These are phyloP conservation scores for Ploettnerulaceae sp. DNA, from an alignment of 2,329 filamentous ascomycete species.

Conservation along the genomic window DNA sequence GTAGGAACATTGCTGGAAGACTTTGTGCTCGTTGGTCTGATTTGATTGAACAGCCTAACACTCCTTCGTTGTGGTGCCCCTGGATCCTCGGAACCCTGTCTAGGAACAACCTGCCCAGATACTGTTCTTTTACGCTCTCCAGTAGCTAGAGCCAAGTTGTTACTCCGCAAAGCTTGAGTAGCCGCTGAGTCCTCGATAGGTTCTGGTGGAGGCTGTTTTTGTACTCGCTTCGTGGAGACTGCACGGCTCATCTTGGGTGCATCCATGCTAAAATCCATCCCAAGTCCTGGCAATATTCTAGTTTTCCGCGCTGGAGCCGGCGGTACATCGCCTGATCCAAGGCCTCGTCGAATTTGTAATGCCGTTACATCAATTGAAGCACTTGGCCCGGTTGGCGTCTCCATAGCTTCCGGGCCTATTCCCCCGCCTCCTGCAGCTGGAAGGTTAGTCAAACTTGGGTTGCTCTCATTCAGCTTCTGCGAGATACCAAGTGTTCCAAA, in stretches of 20 bases:
- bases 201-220: conserved; percentile 27
- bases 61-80: conserved; percentile 63
- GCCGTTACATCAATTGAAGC: conserved; percentile 36
- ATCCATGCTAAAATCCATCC: conserved; percentile 34
- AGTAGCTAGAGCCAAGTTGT: conserved; percentile 30
- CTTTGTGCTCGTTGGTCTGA: conserved; percentile 51
- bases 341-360: conserved; percentile 29
- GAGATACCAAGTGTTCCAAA: conserved; percentile 31
- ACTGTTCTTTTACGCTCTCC: conserved; percentile 81
- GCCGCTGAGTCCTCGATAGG: conserved; percentile 29
- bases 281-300: conserved; percentile 31
- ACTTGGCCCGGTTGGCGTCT: conserved; percentile 55
- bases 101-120: conserved; percentile 69
- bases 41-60: conserved; percentile 66
- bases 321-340: conserved; percentile 38
- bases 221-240: conserved; percentile 31
- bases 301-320: conserved; percentile 42
- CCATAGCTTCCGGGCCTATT: conserved; percentile 50
- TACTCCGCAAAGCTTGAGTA: conserved; percentile 24
- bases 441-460: conserved; percentile 33
- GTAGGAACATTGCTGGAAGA: conserved; percentile 47
- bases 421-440: conserved; percentile 30
- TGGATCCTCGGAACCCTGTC: conserved; percentile 54
- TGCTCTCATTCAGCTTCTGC: conserved; percentile 35
- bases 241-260: conserved; percentile 34